A percentile compares a stretch with the other conserved stretches of the same genome.
These are phyloP conservation scores for Trichoderma asperellum DNA, from an alignment of 2,329 filamentous ascomycete genomes.

Conservation along the genomic window DNA sequence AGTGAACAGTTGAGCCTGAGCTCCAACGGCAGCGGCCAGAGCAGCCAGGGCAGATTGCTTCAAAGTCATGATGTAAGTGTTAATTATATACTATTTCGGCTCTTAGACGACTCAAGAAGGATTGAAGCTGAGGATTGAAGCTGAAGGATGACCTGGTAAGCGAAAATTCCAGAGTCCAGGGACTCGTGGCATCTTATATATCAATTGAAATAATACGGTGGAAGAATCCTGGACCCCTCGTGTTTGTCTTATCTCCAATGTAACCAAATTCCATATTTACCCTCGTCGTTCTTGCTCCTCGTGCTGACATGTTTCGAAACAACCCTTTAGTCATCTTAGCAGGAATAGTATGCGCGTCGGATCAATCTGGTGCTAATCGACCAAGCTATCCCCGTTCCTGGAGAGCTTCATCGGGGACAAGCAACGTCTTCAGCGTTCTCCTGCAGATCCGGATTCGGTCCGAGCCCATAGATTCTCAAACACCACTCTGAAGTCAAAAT, in stretches of 20 bases:
- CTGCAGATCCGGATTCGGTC: constrained; percentile 28
- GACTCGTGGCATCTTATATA: constrained; percentile 6
- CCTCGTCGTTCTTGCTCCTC: background rate
- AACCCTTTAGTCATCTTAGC: background rate
- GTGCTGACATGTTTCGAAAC: constrained; percentile 18
- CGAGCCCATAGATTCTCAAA: constrained; percentile 19
- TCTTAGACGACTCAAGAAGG: background rate
- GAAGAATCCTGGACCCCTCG: background rate
- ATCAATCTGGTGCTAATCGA: background rate
- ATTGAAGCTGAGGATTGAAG: constrained; percentile 5
- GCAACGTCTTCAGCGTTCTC: background rate
- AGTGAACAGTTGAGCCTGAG: constrained; percentile 35
- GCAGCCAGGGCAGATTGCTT: constrained; percentile 18
- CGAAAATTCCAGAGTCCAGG: background rate
- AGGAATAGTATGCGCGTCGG: background rate
- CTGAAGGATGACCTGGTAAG: constrained; percentile 16
- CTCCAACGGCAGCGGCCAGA: constrained; percentile 13
- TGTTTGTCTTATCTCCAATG: background rate
- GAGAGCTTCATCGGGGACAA: constrained; percentile 16
- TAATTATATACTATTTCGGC: background rate
- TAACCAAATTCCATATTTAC: background rate
- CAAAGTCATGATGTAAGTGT: constrained; percentile 21
- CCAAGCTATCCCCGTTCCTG: constrained; percentile 16
- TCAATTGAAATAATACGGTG: background rate
- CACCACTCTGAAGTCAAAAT: background rate